Conservation (phyloP, 306 rosid species). For the Senna siamea region DNA sequence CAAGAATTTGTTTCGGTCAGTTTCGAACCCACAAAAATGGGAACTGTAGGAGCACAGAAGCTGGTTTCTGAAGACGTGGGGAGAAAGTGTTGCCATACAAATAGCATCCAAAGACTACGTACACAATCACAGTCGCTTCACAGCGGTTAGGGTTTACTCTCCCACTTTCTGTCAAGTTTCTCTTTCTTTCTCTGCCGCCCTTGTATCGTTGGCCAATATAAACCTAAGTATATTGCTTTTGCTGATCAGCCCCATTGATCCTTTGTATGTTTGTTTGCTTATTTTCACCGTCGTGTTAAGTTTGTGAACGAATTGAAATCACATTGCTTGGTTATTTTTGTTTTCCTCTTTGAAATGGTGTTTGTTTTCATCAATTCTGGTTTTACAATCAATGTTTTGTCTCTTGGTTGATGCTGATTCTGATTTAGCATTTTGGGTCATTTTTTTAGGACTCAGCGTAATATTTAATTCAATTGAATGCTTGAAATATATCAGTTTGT, state of each 20-base stretch:
- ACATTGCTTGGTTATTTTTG: neutral
- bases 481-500: neutral
- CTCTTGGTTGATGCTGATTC: neutral
- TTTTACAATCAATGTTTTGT: too few relatives aligned
- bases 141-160: neutral
- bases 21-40: neutral
- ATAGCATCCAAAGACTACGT: neutral
- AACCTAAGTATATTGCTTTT: too few relatives aligned
- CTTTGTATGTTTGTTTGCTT: neutral
- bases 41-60: neutral
- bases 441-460: too few relatives aligned
- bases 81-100: constrained; percentile 9
- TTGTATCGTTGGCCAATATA: too few relatives aligned
- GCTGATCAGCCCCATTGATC: too few relatives aligned
- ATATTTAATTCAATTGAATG: neutral
- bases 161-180: neutral
- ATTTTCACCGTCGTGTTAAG: neutral
- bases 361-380: neutral
- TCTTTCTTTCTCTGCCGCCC: too few relatives aligned
- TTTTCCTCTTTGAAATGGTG: neutral
- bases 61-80: neutral
- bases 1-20: neutral
- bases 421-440: too few relatives aligned
- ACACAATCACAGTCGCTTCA: neutral
- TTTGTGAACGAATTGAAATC: neutral